Percentiles rank a stretch among this genome's conserved stretches.
Conservation (phyloP, 495 filamentous ascomycete genomes). For the Astrocystis sublimbata region DNA sequence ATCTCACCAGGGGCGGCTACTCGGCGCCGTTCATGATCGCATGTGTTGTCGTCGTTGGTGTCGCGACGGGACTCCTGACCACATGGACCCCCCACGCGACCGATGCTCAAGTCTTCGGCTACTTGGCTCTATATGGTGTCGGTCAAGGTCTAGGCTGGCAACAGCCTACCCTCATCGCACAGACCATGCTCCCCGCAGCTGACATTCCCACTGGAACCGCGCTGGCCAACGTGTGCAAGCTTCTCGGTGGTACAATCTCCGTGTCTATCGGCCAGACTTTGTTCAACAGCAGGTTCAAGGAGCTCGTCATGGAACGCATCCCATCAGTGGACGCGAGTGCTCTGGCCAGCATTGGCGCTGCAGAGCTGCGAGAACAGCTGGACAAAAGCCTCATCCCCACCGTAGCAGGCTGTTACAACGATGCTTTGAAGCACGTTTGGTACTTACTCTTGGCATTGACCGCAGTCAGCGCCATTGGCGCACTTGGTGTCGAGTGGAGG, state of each 20-base stretch:
- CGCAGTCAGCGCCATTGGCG: slow-evolving; percentile 53
- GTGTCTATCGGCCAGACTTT: slow-evolving; percentile 50
- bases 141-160: slow-evolving; percentile 61
- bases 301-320: not conserved
- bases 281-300: not conserved
- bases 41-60: slow-evolving; percentile 54
- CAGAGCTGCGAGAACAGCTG: not conserved
- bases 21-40: slow-evolving; percentile 68
- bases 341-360: not conserved
- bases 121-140: slow-evolving; percentile 59
- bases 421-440: slow-evolving; percentile 1
- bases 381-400: not conserved
- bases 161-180: slow-evolving; percentile 49
- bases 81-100: slow-evolving; percentile 47
- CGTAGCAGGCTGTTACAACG: not conserved
- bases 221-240: slow-evolving; percentile 56
- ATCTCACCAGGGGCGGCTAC: slow-evolving; percentile 63
- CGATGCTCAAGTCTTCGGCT: slow-evolving; percentile 55
- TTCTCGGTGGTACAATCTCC: slow-evolving; percentile 58
- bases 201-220: slow-evolving; percentile 56
- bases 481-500: slow-evolving; percentile 63
- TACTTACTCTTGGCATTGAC: slow-evolving; percentile 50
- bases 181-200: slow-evolving; percentile 44
- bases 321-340: not conserved
- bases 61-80: slow-evolving; percentile 65